Evolutionary conservation across 345 rosid genomes (phyloP), one percentile per base, ranked within the genome.

Genomic region (Linum trigynum): DNA sequence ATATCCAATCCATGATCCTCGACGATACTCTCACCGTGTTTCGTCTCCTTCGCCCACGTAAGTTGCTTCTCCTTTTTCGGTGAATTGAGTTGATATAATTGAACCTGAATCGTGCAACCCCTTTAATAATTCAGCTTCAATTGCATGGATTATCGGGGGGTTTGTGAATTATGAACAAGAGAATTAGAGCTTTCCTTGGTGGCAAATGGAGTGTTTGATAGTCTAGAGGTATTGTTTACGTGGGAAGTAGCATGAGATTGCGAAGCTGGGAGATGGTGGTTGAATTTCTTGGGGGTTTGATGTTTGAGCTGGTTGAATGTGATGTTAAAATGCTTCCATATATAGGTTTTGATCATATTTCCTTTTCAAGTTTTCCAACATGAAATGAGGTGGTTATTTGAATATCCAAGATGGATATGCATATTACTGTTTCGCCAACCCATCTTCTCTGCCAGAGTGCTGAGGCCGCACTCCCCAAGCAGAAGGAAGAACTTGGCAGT

Each of bases 401-500:
- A 15, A 53, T 23, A 45, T 5, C 7, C 72, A 92, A 96, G 64
- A 73, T 84, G 74, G 82, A 81, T 85, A 88, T 85, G 12, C 32
- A 79, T 39, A 79, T 75, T 35, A 90, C 86, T 17, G 82, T 77
- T 74, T 78, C 95, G 53, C 94, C 96, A 4, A 85, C 90, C 39
- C 86, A 83, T 65, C 72, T 71, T 64, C 86, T 92, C 35, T 50
- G 79, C 55, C 91, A 82, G 75, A 83, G 90, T 67, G 88, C 82
- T 12, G 92, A 88, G 75, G 80, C 84, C 7, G 70, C 71, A 11
- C 60, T 92, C 64, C 98, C 97, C 0, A 92, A 92, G 83, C 97
- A 92, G 80, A 90, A 84, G 83, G 32, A 92, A 78, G 74, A 87
- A 71, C 70, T 64, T 81, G 66, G 92, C 87, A 38, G 66, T 84